Evolutionary conservation across 805 yeast genomes (phyloP), one percentile per base, ranked within the genome.

Genomic region (Yamadazyma endophytica): DNA sequence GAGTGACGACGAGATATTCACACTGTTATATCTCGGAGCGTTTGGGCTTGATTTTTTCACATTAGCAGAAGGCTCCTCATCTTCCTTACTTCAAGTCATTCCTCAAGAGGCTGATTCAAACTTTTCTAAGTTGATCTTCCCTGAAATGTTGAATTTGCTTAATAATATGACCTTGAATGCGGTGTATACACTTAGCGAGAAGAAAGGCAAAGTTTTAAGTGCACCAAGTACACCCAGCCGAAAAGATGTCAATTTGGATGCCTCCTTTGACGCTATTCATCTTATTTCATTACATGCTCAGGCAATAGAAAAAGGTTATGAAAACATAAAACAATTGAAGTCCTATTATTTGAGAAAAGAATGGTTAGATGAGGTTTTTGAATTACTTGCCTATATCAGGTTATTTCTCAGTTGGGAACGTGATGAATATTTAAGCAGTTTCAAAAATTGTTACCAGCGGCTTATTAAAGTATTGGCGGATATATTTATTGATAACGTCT

Each of bases 111-210:
- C 21, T 11, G 36, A 23, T 24, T 29, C 26, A 14, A 20, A 14
- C 6, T 34, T 51, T 9, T 36, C 32, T 8, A 47, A 47, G 20
- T 35, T 66, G 3, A 33, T 57, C 0, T 56, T 73, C 42, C 77
- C 78, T 0, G 79, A 77, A 5, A 61, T 77, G 13, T 33, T 75
- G 52, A 54, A 45, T 15, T 29, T 64, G 15, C 38, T 52, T 43
- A 65, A 46, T 37, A 60, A 42, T 37, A 39, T 46, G 49, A 65
- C 43, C 28, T 54, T 47, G 42, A 64, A 47, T 46, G 66, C 51
- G 18, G 51, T 40, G 54, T 52, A 50, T 29, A 40, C 43, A 1
- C 42, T 59, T 24, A 52, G 62, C 28, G 43, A 44, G 25, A 52
- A 42, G 23, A 47, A 48, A 11, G 68, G 68, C 2, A 52, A 43